Percentiles rank a stretch among this genome's conserved stretches.
Conservation (phyloP, 2,329 filamentous ascomycete species). For the Colletotrichum coccodes region DNA sequence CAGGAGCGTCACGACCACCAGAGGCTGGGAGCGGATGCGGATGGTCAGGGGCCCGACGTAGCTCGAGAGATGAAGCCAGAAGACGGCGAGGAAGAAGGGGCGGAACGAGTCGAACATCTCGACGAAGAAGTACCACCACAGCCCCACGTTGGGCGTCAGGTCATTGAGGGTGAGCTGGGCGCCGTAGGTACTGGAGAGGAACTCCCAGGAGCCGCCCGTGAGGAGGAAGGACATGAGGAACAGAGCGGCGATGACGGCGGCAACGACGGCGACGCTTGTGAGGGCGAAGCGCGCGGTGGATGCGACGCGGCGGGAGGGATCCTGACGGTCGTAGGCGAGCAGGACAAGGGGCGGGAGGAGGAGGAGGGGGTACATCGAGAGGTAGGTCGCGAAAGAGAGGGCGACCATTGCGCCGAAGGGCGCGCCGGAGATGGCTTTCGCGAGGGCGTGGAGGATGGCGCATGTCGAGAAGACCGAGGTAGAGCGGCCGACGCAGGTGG, state of each 20-base stretch:
- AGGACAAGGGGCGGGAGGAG: conserved; percentile 85
- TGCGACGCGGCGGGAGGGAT: conserved; percentile 44
- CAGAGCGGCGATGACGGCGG: conserved; percentile 66
- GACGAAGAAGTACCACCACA: conserved; percentile 99
- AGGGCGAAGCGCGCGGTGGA: conserved; percentile 62
- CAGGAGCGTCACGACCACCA: conserved; percentile 86
- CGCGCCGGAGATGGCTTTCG: conserved; percentile 80
- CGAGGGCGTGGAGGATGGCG: conserved; percentile 85
- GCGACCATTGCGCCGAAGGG: conserved; percentile 83
- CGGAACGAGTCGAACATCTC: conserved; percentile 99
- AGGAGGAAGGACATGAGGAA: conserved; percentile 78
- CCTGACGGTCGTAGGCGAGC: conserved; percentile 78
- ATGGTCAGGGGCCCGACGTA: conserved; percentile 90
- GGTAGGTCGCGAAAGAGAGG: conserved; percentile 86
- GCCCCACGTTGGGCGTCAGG: conserved; percentile 90
- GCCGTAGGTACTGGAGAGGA: conserved; percentile 89
- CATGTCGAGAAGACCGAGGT: conserved; percentile 90
- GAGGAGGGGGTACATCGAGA: conserved; percentile 91
- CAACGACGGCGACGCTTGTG: conserved; percentile 63
- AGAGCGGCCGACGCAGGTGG: conserved; percentile 89
- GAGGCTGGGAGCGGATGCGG: conserved; percentile 83
- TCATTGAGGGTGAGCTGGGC: conserved; percentile 92
- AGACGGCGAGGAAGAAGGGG: conserved; percentile 95
- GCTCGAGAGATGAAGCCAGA: conserved; percentile 93
- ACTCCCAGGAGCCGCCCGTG: conserved; percentile 85